Evolutionary conservation across 2,329 filamentous ascomycete species (phyloP), one percentile per base, ranked within the genome.

Genomic region (Monosporascus sp.): DNA sequence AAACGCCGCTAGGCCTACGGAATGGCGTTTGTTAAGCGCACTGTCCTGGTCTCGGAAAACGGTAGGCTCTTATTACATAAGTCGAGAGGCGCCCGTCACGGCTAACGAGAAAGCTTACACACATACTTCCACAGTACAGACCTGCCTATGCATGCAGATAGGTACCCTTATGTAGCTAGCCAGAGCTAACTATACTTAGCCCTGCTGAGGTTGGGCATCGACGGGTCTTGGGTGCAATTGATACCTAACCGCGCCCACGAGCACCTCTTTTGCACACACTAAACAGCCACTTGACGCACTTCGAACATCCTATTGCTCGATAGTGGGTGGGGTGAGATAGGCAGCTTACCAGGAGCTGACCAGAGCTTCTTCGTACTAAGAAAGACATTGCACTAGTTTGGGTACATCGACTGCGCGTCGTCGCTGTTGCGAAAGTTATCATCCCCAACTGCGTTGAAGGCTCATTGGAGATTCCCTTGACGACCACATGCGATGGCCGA

Each of bases 181-280:
- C 31, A 35, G 31, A 14, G 31, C 31, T 35, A 35, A 35, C 31
- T 35, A 14, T 35, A 35, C 50, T 56, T 61, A 58, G 60, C 60
- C 59, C 59, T 60, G 59, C 55, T 50, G 52, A 54, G 57, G 63
- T 65, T 66, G 64, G 64, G 63, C 64, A 67, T 54, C 64, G 61
- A 65, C 52, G 61, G 40, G 40, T 56, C 58, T 57, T 63, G 58
- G 58, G 59, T 60, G 55, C 48, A 51, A 62, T 65, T 65, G 62
- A 58, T 62, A 65, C 64, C 63, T 64, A 59, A 65, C 41, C 41
- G 53, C 58, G 55, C 63, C 61, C 63, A 62, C 59, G 58, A 60
- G 58, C 57, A 55, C 55, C 37, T 37, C 52, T 53, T 35, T 50
- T 50, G 43, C 50, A 54, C 46, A 55, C 58, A 58, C 58, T 58